Conservation (phyloP, 2,329 filamentous ascomycete species). For the Fusarium drepaniforme region DNA sequence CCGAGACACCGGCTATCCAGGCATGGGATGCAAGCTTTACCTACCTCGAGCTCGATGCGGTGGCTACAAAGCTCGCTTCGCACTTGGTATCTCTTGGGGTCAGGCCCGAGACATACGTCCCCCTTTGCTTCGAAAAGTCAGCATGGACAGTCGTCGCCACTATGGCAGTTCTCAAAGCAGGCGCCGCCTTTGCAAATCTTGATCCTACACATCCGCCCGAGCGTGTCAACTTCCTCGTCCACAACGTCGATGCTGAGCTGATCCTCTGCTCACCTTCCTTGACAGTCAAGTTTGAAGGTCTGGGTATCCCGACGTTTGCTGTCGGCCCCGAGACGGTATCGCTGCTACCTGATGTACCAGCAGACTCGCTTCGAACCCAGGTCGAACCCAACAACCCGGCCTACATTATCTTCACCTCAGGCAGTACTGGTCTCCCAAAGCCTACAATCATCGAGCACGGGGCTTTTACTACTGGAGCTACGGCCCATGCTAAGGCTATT, state of each 20-base stretch:
- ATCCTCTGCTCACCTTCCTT: slow-evolving; percentile 20
- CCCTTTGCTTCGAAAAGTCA: slow-evolving; percentile 54
- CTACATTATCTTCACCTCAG: slow-evolving; percentile 39
- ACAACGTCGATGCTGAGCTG: slow-evolving; percentile 23
- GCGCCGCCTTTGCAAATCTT: slow-evolving; percentile 47
- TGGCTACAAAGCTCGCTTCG: slow-evolving; percentile 46
- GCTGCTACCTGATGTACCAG: rapidly evolving
- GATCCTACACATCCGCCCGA: slow-evolving; percentile 53
- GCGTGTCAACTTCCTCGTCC: slow-evolving; percentile 22
- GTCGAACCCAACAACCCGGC: slow-evolving; percentile 13
- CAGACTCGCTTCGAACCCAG: rapidly evolving
- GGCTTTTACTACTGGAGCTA: slow-evolving; percentile 17
- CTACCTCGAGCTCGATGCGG: slow-evolving; percentile 45
- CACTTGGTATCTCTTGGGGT: slow-evolving; percentile 51
- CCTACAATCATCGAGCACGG: slow-evolving; percentile 34
- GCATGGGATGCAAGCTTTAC: slow-evolving; percentile 60
- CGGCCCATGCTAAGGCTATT: slow-evolving; percentile 31
- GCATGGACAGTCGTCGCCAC: slow-evolving; percentile 50
- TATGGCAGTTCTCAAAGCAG: slow-evolving; percentile 52
- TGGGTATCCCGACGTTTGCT: not conserved
- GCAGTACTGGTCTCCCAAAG: slow-evolving; percentile 36
- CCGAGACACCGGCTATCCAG: slow-evolving; percentile 52
- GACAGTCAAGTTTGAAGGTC: not conserved
- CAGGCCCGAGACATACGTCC: slow-evolving; percentile 42
- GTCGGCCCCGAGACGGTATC: not conserved